Conservation (phyloP, 345 rosid genomes). For the Microthlaspi erraticum region DNA sequence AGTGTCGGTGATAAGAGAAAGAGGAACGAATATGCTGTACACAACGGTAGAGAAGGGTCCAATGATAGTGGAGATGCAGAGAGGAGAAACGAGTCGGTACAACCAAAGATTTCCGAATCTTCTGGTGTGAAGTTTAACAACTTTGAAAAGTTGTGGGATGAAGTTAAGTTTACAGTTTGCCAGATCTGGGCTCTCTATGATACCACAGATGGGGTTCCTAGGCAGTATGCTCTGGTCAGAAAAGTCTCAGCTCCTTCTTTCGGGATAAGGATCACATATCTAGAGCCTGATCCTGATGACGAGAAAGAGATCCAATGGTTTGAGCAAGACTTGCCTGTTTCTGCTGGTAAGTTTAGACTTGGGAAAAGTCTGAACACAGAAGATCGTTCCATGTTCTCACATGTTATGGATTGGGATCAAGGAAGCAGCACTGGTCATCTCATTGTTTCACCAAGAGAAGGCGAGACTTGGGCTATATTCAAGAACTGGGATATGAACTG, state of each 20-base stretch:
- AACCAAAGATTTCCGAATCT: neutral
- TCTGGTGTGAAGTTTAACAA: constrained; percentile 27
- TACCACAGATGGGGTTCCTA: constrained; percentile 60
- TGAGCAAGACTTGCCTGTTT: constrained; percentile 43
- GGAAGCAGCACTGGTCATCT: neutral
- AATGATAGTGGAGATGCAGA: neutral
- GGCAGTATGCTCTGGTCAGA: constrained; percentile 64
- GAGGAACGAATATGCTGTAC: neutral
- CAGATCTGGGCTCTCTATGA: constrained; percentile 74
- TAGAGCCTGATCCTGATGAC: constrained; percentile 61
- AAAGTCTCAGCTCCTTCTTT: constrained; percentile 51
- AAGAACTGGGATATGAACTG: constrained; percentile 63
- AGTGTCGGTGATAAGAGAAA: constrained; percentile 31
- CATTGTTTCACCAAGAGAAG: constrained; percentile 44
- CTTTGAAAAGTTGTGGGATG: constrained; percentile 55
- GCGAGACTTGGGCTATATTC: constrained; percentile 80
- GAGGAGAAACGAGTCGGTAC: neutral
- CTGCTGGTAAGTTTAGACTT: neutral
- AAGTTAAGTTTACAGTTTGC: constrained; percentile 54
- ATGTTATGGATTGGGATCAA: neutral
- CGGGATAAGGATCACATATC: constrained; percentile 59
- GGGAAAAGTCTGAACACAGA: neutral
- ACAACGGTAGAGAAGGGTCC: neutral
- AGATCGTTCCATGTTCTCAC: neutral
- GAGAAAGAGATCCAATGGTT: constrained; percentile 53